phyloP scores from a whole-genome alignment of 257 asterid species.

The Echites panduratus region DNA sequence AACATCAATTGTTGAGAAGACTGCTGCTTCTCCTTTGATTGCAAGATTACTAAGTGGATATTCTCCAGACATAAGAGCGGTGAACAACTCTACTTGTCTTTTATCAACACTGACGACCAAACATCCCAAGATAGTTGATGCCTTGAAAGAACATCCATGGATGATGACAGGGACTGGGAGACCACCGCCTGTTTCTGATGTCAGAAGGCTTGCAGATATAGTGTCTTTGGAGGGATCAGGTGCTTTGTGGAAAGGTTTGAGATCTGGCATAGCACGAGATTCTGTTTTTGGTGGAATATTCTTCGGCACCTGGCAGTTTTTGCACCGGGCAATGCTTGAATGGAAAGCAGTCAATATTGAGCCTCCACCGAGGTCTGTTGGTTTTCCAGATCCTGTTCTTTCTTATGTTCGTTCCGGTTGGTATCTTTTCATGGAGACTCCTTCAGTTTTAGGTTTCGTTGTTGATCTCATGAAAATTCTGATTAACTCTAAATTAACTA shows the following conservation, averaged over 20 bases:
- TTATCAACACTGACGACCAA: conserved; percentile 60
- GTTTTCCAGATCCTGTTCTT: background rate
- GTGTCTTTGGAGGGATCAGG: conserved; percentile 79
- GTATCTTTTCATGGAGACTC: background rate
- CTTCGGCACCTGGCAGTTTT: conserved; percentile 81
- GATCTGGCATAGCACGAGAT: conserved; percentile 82
- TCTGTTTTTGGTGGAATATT: conserved; percentile 82
- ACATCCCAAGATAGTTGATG: conserved; percentile 45
- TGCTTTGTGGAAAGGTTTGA: conserved; percentile 80
- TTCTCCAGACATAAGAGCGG: conserved; percentile 49
- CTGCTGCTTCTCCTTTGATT: conserved; percentile 41
- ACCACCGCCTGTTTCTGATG: conserved; percentile 72
- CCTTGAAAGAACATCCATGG: conserved; percentile 91
- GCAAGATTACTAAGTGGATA: conserved; percentile 61
- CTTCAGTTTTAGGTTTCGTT: background rate
- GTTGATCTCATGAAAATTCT: background rate
- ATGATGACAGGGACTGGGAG: conserved; percentile 95
- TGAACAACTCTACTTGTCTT: conserved; percentile 57
- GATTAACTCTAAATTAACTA: background rate
- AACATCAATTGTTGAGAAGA: conserved; percentile 36
- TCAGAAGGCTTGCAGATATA: conserved; percentile 48
- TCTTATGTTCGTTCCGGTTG: background rate
- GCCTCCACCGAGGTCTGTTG: conserved; percentile 74
- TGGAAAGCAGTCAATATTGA: conserved; percentile 96
- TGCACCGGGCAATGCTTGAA: conserved; percentile 57